Evolutionary conservation across 2,329 filamentous ascomycete genomes (phyloP).

Genomic region (Lecanicillium sp.): DNA sequence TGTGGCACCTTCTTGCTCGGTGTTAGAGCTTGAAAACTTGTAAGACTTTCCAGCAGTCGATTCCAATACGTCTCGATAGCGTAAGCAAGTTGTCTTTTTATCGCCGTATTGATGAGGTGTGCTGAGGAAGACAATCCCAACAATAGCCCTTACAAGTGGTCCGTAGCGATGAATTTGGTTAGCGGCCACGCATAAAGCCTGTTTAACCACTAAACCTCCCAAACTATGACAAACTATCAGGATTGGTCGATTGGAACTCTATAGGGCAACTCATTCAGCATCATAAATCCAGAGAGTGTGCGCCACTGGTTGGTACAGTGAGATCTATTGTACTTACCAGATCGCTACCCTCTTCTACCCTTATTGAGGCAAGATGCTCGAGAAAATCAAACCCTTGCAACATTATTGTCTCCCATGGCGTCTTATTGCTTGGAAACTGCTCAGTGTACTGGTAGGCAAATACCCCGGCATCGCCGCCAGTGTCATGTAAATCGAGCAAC

Average conservation of each 20-base stretch:
- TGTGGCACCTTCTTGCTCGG: conserved; percentile 4
- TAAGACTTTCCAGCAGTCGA: neutral
- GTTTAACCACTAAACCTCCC: conserved; percentile 3
- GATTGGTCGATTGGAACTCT: neutral
- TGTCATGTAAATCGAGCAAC: conserved; percentile 1
- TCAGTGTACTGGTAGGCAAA: conserved; percentile 1
- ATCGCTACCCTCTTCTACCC: too few species aligned
- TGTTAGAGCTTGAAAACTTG: neutral
- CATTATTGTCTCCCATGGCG: conserved; percentile 6
- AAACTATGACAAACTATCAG: conserved; percentile 4
- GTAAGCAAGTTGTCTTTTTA: neutral
- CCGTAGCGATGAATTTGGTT: conserved; percentile 5
- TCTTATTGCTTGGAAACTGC: conserved; percentile 1
- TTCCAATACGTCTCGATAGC: conserved; percentile 5
- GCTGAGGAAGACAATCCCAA: conserved; percentile 5
- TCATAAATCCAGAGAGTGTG: too few species aligned
- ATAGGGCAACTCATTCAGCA: too few species aligned
- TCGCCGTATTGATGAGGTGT: conserved; percentile 6
- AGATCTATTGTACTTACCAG: too few species aligned
- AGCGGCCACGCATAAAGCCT: conserved; percentile 5
- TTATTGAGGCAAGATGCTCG: neutral
- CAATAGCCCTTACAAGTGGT: conserved; percentile 4
- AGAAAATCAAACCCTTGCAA: conserved; percentile 5
- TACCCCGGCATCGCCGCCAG: conserved; percentile 1
- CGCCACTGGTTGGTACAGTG: too few species aligned